These are phyloP conservation scores for Crithidia sp. DNA, from an alignment of 208 protist species.

Conservation along the genomic window DNA sequence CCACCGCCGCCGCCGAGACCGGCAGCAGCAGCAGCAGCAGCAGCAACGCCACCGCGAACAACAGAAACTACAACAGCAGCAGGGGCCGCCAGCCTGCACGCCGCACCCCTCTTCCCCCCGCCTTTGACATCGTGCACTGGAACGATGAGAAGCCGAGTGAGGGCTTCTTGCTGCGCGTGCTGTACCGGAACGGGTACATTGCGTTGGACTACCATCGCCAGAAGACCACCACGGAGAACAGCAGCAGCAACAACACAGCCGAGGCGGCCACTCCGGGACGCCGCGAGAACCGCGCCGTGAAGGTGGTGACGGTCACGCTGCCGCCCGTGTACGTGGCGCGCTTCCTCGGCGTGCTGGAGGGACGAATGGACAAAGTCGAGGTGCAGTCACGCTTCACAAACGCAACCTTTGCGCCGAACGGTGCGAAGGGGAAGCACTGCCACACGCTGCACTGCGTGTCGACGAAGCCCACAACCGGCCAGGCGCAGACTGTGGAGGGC, in stretches of 20 bases:
- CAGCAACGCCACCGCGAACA: conserved; percentile 7
- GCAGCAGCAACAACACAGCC: neutral
- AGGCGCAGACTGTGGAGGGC: conserved; percentile 51
- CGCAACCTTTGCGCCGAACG: conserved; percentile 62
- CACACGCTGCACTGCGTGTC: conserved; percentile 72
- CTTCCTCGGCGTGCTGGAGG: conserved; percentile 84
- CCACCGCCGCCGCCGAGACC: conserved; percentile 22
- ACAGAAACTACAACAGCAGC: conserved; percentile 24
- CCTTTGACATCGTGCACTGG: conserved; percentile 90
- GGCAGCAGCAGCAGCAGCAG: conserved; percentile 29
- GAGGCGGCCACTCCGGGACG: too few relatives aligned
- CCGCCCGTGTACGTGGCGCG: conserved; percentile 86
- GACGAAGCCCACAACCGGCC: conserved; percentile 50
- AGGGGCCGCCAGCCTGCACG: conserved; percentile 32
- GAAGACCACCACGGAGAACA: conserved; percentile 1
- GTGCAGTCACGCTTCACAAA: conserved; percentile 87
- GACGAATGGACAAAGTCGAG: conserved; percentile 66
- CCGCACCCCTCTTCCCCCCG: conserved; percentile 54
- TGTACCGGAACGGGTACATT: conserved; percentile 80
- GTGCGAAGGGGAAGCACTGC: conserved; percentile 47
- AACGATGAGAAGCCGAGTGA: conserved; percentile 68
- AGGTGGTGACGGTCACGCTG: conserved; percentile 75
- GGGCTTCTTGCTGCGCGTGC: conserved; percentile 77
- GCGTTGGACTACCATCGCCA: conserved; percentile 85
- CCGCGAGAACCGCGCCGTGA: conserved; percentile 51